Percentiles rank a stretch among this genome's conserved stretches.
These are phyloP conservation scores for Coriaria nepalensis DNA, from an alignment of 306 rosid species.

Conservation along the genomic window DNA sequence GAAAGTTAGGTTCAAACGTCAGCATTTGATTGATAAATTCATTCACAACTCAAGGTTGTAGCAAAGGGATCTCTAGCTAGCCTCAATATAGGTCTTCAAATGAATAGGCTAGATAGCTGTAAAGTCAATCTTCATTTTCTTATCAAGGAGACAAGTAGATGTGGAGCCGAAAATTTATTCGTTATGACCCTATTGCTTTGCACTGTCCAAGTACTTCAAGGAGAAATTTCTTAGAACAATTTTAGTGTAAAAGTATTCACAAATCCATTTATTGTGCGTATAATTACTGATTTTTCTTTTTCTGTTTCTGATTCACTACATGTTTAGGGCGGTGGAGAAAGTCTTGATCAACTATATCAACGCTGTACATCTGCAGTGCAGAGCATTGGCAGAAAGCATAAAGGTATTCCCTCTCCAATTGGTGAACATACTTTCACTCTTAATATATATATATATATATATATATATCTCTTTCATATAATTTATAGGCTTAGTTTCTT, in stretches of 20 bases:
- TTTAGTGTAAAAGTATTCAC: too few species aligned
- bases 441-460: too few species aligned
- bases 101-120: neutral
- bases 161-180: neutral
- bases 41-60: too few species aligned
- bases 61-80: too few species aligned
- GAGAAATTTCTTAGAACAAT: too few species aligned
- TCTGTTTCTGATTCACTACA: neutral
- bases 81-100: too few species aligned
- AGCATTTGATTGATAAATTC: too few species aligned
- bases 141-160: neutral
- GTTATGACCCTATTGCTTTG: neutral
- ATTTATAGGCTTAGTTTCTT: slow-evolving; percentile 7
- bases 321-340: slow-evolving; percentile 92
- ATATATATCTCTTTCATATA: neutral
- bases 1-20: too few species aligned
- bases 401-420: slow-evolving; percentile 29
- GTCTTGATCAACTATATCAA: slow-evolving; percentile 55
- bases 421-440: neutral
- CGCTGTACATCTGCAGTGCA: slow-evolving; percentile 62
- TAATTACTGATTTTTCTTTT: slow-evolving; percentile 11
- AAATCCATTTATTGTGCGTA: too few species aligned
- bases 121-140: slow-evolving; percentile 5
- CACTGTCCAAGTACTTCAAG: too few species aligned
- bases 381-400: slow-evolving; percentile 55